Evolutionary conservation across 495 filamentous ascomycete species (phyloP), one percentile per base, ranked within the genome.

Genomic region (Hypoxylon fuscum): DNA sequence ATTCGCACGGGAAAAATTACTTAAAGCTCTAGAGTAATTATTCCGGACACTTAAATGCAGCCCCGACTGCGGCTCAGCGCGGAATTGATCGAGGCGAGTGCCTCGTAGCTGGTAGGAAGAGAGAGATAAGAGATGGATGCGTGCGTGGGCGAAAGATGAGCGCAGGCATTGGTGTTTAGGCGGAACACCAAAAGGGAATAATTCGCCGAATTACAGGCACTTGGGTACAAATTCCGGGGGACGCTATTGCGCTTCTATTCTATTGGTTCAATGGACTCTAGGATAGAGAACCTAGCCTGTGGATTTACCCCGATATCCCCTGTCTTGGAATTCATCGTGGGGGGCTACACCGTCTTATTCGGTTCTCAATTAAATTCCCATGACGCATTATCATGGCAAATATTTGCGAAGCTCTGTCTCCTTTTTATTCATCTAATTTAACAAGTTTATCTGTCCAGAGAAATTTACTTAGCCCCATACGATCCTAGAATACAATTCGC

Each of bases 31-130:
- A 15, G 54, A 57, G 20, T 67, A 72, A 72, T 69, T 72, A 25
- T 69, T 69, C 69, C 69, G 64, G 66, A 55, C 55, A 64, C 59
- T 67, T 27, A 55, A 55, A 54, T 59, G 47, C 40, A 31, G 55
- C 14, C 21, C 51, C 38, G 55, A 48, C 62, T 61, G 42, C 29
- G 17, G 46, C 35, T 66, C 46, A 53, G 47, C 38, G 46, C 47
- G 40, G 34, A 55, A 57, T 66, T 29, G 31, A 56, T 61, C 40
- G 40, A 61, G 56, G 47, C 48, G 23, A 23, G 44, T 45, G 62
- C 55, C 62, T 65, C 55, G 38, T 37, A 25, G 32, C 45, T 55
- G 12, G 25, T 42, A 50, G 41, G 22, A 56, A 41, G 17, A 43
- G 35, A 47, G 20, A 55, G 56, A 66, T 60, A 66, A 66, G 63